A percentile compares a stretch with the other conserved stretches of the same genome.
phyloP scores from a whole-genome alignment of 2,329 filamentous ascomycete genomes.

The Talaromyces atroroseus region DNA sequence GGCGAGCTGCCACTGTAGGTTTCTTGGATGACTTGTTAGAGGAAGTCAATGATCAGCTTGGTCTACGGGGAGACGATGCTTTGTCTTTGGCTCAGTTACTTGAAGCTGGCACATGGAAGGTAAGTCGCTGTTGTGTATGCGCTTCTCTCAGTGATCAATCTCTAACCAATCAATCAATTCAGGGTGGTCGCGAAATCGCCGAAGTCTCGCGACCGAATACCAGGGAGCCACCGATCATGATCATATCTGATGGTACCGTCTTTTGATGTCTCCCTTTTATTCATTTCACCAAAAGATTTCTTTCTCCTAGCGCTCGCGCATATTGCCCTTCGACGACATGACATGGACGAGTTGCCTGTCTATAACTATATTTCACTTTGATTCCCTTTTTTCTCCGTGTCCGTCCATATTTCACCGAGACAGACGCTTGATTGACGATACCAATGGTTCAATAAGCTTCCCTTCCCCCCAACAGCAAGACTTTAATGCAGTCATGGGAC shows the following conservation, averaged over 20 bases:
- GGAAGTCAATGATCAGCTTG: constrained; percentile 64
- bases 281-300: not conserved
- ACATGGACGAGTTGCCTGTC: not conserved
- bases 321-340: not conserved
- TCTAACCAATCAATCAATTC: constrained; percentile 5
- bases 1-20: constrained; percentile 69
- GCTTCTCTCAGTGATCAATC: not conserved
- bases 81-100: constrained; percentile 81
- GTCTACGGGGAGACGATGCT: constrained; percentile 62
- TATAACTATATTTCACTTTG: not conserved
- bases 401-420: not conserved
- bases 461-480: constrained; percentile 1
- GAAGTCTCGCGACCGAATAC: constrained; percentile 94
- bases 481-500: not conserved
- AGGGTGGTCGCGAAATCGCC: constrained; percentile 91
- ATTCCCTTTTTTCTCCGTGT: not conserved
- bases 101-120: constrained; percentile 97
- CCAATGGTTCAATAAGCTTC: constrained; percentile 7
- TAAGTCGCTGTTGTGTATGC: constrained; percentile 38
- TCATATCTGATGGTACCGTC: constrained; percentile 91
- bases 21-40: constrained; percentile 65
- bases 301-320: not conserved
- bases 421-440: constrained; percentile 8
- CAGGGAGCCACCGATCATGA: constrained; percentile 92
- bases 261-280: constrained; percentile 56